Evolutionary conservation across 768 basidiomycete genomes (phyloP), one percentile per base, ranked within the genome.

Genomic region (Trametes cinnabarina): DNA sequence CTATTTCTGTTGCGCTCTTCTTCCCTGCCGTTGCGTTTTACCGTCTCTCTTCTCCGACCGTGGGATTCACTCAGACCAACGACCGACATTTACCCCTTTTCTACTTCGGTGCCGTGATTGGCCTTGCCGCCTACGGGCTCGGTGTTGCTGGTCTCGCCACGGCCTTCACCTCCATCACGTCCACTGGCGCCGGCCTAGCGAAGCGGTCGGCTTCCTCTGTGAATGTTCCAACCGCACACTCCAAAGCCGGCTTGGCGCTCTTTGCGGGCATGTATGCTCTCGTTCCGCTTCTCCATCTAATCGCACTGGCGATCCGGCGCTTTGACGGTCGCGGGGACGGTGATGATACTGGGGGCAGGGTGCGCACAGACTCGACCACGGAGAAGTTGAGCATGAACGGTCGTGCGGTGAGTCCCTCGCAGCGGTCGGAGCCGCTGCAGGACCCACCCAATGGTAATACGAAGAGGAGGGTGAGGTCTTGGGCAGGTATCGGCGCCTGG

Each of bases 111-210:
- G 70, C 68, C 14, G 57, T 78, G 19, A 61, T 82, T 48, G 74
- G 75, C 14, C 50, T 86, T 34, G 72, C 67, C 15, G 79, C 81
- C 15, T 89, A 84, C 65, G 83, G 75, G 14, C 64, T 83, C 23
- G 90, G 90, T 26, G 63, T 91, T 19, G 83, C 74, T 25, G 88
- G 87, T 10, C 69, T 91, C 44, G 80, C 75, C 17, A 74, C 80
- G 3, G 78, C 88, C 7, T 89, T 92, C 70, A 85, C 83, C 2
- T 79, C 84, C 40, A 78, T 82, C 51, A 71, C 61, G 22, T 63
- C 71, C 39, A 57, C 61, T 40, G 17, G 72, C 7, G 53, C 68
- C 12, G 37, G 48, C 8, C n/a, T 70, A 30, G 34, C 56, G 28
- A 77, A 72, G 61, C 74, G 76, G 44, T 66, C 73, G 44, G 67